A percentile compares a stretch with the other conserved stretches of the same genome.
Conservation (phyloP, 2,329 filamentous ascomycete species). For the Elsinoe batatas region DNA sequence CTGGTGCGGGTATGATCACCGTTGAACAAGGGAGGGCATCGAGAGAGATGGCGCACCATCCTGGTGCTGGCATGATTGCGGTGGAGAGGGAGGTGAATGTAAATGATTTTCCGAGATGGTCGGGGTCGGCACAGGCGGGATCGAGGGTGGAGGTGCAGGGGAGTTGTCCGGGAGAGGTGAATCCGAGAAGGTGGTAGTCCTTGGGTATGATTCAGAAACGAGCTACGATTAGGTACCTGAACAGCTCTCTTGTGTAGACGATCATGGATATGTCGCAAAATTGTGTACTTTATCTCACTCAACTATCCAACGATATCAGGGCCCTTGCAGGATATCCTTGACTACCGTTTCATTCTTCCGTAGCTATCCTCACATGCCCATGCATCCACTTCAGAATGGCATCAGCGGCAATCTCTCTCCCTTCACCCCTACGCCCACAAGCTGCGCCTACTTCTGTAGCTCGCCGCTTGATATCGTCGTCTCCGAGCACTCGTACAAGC, state of each 20-base stretch:
- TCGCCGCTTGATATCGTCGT: background rate
- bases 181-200: no score
- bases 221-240: no score
- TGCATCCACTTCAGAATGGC: background rate
- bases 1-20: background rate
- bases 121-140: background rate
- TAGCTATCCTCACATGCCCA: background rate
- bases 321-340: background rate
- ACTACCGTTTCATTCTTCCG: background rate
- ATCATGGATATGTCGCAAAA: no score
- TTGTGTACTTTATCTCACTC: no score
- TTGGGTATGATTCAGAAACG: background rate
- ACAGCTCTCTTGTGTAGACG: no score
- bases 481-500: constrained; percentile 3
- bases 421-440: background rate
- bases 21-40: background rate
- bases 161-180: background rate
- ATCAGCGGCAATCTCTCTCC: constrained; percentile 2
- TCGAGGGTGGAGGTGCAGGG: background rate
- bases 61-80: background rate
- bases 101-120: background rate
- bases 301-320: no score
- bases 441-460: background rate
- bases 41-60: constrained; percentile 5
- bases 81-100: background rate